Base-by-base conservation (phyloP, 495 filamentous ascomycete genomes). In the Penicillium paxilli region DNA sequence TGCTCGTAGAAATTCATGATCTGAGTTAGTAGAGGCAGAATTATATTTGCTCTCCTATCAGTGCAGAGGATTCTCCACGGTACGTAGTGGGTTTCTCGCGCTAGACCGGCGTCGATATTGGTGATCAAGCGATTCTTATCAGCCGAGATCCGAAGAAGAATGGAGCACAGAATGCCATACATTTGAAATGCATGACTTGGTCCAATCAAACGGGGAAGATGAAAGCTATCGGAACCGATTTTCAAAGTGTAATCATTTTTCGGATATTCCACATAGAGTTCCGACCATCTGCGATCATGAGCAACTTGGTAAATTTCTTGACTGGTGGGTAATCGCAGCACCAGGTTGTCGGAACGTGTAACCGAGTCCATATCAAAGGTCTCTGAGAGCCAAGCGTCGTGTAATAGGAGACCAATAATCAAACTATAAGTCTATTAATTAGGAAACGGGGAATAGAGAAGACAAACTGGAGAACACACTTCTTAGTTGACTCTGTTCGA, bases 311-410 rank as follows among this genome's bases (percentile, higher is more conserved):
- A 55, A 9, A 55, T 46, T 14, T 25, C 16, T 21, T 12, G 21
- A n/a, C 40, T 33, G 5, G 35, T 9, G 14, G 52, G 44, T 7
- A 47, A 24, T 20, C n/a, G 1, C 10, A 35, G 33, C 0, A 26
- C n/a, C 8, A 57, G 40, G 24, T 20, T 26, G 25, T 57, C 48
- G 12, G 42, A 30, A 3, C 20, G 23, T 8, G 52, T 57, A 0
- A 57, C 42, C 7, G 54, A 44, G 10, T 8, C 35, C 19, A 44
- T 48, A 0, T 32, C 47, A 19, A 51, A 57, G 3, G 47, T 12
- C 8, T 52, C 54, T 12, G 54, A 57, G 3, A 57, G 42, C 54
- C 54, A 57, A 7, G 54, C 32, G 20, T 57, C 54, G 16, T 57
- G 54, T 7, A 57, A 25, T 24, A 52, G n/a, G 8, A 57, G 33